Evolutionary conservation across 768 basidiomycete species (phyloP).

Genomic region (Pulveroboletus sp.): DNA sequence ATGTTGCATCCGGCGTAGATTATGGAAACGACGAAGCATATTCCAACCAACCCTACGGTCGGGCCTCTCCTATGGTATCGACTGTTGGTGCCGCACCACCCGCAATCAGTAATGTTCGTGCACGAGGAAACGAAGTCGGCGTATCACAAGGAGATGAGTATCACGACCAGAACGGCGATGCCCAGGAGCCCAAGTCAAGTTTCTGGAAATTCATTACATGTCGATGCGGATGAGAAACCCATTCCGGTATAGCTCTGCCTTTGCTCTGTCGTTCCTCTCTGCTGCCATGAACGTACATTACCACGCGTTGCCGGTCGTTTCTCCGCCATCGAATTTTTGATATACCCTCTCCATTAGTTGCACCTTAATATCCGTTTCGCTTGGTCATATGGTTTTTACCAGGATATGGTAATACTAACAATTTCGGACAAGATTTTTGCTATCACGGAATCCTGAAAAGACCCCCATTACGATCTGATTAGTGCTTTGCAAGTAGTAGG

Average conservation of each 20-base stretch:
- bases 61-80: constrained; percentile 80
- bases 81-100: constrained; percentile 66
- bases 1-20: constrained; percentile 56
- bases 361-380: constrained; percentile 37
- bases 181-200: constrained; percentile 49
- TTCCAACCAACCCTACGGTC: constrained; percentile 64
- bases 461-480: constrained; percentile 27
- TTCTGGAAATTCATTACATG: constrained; percentile 75
- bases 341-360: constrained; percentile 31
- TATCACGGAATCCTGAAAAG: constrained; percentile 25
- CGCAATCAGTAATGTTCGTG: constrained; percentile 70
- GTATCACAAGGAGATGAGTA: constrained; percentile 61
- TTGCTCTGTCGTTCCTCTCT: constrained; percentile 17
- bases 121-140: constrained; percentile 66
- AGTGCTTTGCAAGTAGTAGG: constrained; percentile 30
- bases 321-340: constrained; percentile 35
- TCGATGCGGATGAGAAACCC: constrained; percentile 56
- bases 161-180: constrained; percentile 53
- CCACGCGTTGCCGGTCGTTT: constrained; percentile 34
- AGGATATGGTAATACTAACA: constrained; percentile 28
- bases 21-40: constrained; percentile 60
- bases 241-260: constrained; percentile 12
- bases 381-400: constrained; percentile 32
- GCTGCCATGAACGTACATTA: constrained; percentile 26
- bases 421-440: constrained; percentile 22